Base-by-base conservation (phyloP, 129 eudicot species). In the Arctium lappa region DNA sequence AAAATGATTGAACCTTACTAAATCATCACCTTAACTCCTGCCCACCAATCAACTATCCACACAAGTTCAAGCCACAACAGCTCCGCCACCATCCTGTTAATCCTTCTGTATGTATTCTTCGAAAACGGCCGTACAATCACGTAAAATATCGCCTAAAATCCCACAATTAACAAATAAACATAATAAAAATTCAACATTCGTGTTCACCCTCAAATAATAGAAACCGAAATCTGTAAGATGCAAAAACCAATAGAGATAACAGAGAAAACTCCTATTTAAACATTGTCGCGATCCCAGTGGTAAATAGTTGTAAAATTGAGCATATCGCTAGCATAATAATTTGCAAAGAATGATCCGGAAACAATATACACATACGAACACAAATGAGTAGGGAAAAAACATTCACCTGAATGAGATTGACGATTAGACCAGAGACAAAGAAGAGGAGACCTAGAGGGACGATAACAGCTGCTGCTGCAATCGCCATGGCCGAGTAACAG, bases 1-100 rank as follows among this genome's bases (percentile, higher is more conserved):
- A 33, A 62, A 40, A 39, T 22, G 13, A 77, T 2, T 69, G 34
- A 77, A 83, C 34, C 78, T 83, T 77, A 77, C 66, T 50, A 83
- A 78, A 74, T 29, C 39, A 84, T 81, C 86, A 95, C 99, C 99
- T 95, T 87, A 75, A 95, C 94, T 40, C 93, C 94, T 48, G 97
- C 97, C 99, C 97, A 91, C 99, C 99, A 95, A 88, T 95, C 99
- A 44, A 91, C 86, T n/a, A 95, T 78, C 97, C 99, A 95, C 22
- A 95, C 97, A 48, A 95, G 97, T 90, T 95, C 94, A 79, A 93
- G 90, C 99, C 97, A 95, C 86, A 95, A 77, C 72, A 95, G 82
- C 71, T 95, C 99, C 2, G 93, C 94, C 77, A 93, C 90, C 86
- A 74, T 85, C 80, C 97, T 88, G 81, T 91, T 93, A 70, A 95